Evolutionary conservation across 441 rosid species (phyloP).

Genomic region (Isatis lusitanica): DNA sequence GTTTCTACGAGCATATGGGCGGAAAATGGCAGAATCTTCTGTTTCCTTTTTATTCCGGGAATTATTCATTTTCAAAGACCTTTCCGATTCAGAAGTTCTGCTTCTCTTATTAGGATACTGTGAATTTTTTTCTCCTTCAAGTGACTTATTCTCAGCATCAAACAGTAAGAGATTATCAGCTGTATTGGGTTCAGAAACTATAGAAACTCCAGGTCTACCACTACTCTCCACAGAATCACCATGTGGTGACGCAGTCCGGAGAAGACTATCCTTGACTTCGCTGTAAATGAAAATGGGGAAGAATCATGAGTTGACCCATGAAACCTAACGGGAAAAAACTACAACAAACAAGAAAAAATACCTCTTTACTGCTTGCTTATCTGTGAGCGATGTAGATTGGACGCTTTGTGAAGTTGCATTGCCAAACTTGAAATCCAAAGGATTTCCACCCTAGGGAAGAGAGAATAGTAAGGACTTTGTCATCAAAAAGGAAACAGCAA

Average conservation of each 20-base stretch:
- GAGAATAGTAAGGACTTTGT: conserved; percentile 3
- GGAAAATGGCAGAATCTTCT: conserved; percentile 88
- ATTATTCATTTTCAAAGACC: conserved; percentile 58
- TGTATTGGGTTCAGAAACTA: conserved; percentile 73
- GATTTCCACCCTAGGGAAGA: conserved; percentile 80
- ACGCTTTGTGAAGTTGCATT: conserved; percentile 68
- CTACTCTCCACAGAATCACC: conserved; percentile 94
- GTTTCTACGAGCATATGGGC: conserved; percentile 92
- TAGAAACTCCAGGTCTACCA: conserved; percentile 69
- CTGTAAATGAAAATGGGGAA: conserved; percentile 44
- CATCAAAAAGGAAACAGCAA: neutral
- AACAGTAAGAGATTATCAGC: conserved; percentile 77
- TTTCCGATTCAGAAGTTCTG: conserved; percentile 58
- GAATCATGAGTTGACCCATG: conserved; percentile 6
- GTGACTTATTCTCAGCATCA: conserved; percentile 72
- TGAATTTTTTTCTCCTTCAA: conserved; percentile 53
- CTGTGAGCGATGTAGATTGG: conserved; percentile 84
- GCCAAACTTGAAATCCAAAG: conserved; percentile 86
- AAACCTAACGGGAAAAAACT: neutral
- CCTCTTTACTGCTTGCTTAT: conserved; percentile 78
- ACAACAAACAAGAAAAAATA: conserved; percentile 40
- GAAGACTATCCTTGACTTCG: conserved; percentile 87
- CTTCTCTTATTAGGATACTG: conserved; percentile 52
- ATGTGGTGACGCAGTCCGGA: conserved; percentile 76
- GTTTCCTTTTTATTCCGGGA: conserved; percentile 64